Conservation (phyloP, 2,329 filamentous ascomycete genomes). For the Calycina marina region DNA sequence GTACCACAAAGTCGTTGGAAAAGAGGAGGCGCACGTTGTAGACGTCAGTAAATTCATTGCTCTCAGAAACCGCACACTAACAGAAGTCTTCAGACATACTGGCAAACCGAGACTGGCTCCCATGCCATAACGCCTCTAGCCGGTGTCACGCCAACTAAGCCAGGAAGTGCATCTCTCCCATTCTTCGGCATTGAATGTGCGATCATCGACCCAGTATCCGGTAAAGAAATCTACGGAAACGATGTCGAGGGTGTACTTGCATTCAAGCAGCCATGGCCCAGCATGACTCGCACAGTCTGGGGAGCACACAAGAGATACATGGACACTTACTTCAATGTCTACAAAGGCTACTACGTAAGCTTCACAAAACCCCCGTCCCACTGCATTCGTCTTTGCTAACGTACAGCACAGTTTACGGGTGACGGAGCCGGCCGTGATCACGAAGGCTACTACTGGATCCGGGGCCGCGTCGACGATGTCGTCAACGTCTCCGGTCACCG, state of each 20-base stretch:
- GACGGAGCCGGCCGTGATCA: slow-evolving; percentile 93
- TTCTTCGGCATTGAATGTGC: slow-evolving; percentile 98
- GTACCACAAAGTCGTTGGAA: slow-evolving; percentile 93
- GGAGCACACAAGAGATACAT: slow-evolving; percentile 96
- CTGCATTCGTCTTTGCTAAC: slow-evolving; percentile 6
- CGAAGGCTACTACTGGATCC: slow-evolving; percentile 99
- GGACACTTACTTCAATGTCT: slow-evolving; percentile 96
- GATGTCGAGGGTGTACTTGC: slow-evolving; percentile 86
- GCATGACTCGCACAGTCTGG: slow-evolving; percentile 96
- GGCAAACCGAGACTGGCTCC: slow-evolving; percentile 98
- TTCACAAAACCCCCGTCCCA: background rate
- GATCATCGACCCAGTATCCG: slow-evolving; percentile 92
- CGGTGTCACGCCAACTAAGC: slow-evolving; percentile 91
- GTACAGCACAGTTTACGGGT: slow-evolving; percentile 54
- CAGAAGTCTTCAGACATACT: slow-evolving; percentile 61
- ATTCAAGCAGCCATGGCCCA: slow-evolving; percentile 72
- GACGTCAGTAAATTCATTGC: slow-evolving; percentile 55
- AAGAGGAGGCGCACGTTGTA: slow-evolving; percentile 82
- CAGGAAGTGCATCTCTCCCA: slow-evolving; percentile 84
- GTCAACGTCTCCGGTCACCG: slow-evolving; percentile 96
- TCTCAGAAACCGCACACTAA: slow-evolving; percentile 14
- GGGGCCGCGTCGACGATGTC: slow-evolving; percentile 93
- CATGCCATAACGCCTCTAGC: slow-evolving; percentile 90
- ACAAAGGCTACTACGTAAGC: slow-evolving; percentile 93
- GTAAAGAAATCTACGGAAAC: slow-evolving; percentile 85